These are phyloP conservation scores for Rosellinia necatrix DNA, from an alignment of 2,329 filamentous ascomycete species.

Conservation along the genomic window DNA sequence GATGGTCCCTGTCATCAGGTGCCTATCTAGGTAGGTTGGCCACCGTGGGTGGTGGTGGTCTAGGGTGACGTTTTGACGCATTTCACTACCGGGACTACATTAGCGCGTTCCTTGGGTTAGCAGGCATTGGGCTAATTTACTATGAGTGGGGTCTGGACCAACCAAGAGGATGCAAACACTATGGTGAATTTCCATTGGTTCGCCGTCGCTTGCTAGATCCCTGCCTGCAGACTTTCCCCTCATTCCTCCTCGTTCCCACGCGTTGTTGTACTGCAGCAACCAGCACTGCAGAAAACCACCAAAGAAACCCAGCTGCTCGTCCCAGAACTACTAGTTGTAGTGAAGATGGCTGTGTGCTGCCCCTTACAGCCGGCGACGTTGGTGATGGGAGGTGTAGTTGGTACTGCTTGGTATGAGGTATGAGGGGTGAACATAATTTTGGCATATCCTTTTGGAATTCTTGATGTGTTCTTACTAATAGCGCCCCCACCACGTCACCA, in stretches of 20 bases:
- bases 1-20: too few species aligned
- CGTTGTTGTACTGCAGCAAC: conserved; percentile 18
- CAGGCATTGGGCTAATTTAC: conserved; percentile 17
- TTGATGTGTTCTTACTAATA: too few species aligned
- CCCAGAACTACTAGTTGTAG: too few species aligned
- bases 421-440: too few species aligned
- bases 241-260: conserved; percentile 21
- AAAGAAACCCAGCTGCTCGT: neutral
- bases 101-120: conserved; percentile 6
- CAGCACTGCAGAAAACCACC: conserved; percentile 8
- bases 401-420: too few species aligned
- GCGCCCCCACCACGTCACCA: too few species aligned
- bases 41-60: neutral
- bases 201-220: conserved; percentile 5
- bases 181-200: conserved; percentile 11
- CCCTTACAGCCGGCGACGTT: too few species aligned
- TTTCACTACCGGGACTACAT: conserved; percentile 15
- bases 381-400: too few species aligned
- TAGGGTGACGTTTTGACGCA: conserved; percentile 14
- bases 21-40: too few species aligned
- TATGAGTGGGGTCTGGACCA: conserved; percentile 10
- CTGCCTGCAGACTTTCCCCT: conserved; percentile 11
- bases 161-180: conserved; percentile 13
- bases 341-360: too few species aligned
- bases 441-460: too few species aligned